A percentile compares a stretch with the other conserved stretches of the same genome.
These are phyloP conservation scores for Jatropha multifida DNA, from an alignment of 441 rosid genomes.

Conservation along the genomic window DNA sequence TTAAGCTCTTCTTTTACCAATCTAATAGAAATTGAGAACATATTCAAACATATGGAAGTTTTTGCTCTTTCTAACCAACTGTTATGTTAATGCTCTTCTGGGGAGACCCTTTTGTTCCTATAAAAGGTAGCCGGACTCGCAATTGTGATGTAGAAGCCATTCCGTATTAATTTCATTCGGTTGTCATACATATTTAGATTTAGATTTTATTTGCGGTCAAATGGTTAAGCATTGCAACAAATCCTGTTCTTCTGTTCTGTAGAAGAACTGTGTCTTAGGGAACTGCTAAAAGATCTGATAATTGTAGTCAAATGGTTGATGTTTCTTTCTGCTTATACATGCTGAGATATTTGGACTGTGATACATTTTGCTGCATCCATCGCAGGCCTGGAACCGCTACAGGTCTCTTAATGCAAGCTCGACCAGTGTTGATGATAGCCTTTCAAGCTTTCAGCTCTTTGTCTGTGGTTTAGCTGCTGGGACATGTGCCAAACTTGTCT, in stretches of 20 bases:
- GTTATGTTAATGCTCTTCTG: neutral
- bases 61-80: neutral
- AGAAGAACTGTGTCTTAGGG: too few species aligned
- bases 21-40: neutral
- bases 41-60: neutral
- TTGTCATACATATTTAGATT: neutral
- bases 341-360: neutral
- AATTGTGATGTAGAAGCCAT: neutral
- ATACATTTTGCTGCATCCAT: conserved; percentile 10
- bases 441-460: conserved; percentile 81
- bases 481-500: conserved; percentile 91
- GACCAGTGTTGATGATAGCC: conserved; percentile 35
- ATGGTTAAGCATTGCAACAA: neutral
- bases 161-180: neutral
- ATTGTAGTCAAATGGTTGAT: too few species aligned
- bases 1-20: neutral
- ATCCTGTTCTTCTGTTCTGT: neutral
- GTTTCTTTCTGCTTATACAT: neutral
- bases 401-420: conserved; percentile 40
- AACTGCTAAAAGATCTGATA: too few species aligned
- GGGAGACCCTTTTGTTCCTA: neutral
- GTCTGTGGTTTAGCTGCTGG: conserved; percentile 92
- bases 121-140: neutral
- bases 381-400: conserved; percentile 68
- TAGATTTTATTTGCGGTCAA: too few species aligned